A percentile compares a stretch with the other conserved stretches of the same genome.
These are phyloP conservation scores for Carex myosuroides DNA, from an alignment of 176 grass and related monocot species.

Conservation along the genomic window DNA sequence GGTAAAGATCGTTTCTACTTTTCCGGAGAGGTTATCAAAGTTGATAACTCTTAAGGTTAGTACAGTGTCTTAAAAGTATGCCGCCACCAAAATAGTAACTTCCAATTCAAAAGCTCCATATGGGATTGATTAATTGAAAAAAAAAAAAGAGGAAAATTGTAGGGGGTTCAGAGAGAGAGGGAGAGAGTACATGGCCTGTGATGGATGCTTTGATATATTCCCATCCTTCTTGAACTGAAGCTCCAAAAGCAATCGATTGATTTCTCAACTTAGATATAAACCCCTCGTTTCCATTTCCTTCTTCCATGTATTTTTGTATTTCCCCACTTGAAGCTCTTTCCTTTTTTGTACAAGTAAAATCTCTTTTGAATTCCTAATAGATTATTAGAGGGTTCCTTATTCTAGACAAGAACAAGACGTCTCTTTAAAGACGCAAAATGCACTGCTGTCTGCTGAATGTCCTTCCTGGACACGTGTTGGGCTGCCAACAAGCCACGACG, in stretches of 20 bases:
- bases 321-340: neutral
- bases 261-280: slow-evolving; percentile 20
- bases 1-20: neutral
- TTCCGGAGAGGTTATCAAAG: neutral
- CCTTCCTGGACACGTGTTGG: slow-evolving; percentile 6
- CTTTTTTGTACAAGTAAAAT: neutral
- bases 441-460: neutral
- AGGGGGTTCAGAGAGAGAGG: neutral
- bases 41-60: neutral
- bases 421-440: neutral
- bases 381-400: neutral
- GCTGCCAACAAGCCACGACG: neutral
- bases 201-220: slow-evolving; percentile 44
- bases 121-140: neutral
- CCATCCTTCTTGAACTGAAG: slow-evolving; percentile 37
- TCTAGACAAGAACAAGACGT: neutral
- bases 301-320: neutral
- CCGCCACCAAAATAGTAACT: neutral
- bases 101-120: neutral
- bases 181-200: slow-evolving; percentile 23
- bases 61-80: neutral
- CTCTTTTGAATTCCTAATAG: neutral
- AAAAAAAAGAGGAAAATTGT: neutral
- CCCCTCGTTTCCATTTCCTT: slow-evolving; percentile 6
- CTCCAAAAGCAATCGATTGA: slow-evolving; percentile 28